These are phyloP conservation scores for Galium porrigens DNA, from an alignment of 305 asterid species.

Conservation along the genomic window DNA sequence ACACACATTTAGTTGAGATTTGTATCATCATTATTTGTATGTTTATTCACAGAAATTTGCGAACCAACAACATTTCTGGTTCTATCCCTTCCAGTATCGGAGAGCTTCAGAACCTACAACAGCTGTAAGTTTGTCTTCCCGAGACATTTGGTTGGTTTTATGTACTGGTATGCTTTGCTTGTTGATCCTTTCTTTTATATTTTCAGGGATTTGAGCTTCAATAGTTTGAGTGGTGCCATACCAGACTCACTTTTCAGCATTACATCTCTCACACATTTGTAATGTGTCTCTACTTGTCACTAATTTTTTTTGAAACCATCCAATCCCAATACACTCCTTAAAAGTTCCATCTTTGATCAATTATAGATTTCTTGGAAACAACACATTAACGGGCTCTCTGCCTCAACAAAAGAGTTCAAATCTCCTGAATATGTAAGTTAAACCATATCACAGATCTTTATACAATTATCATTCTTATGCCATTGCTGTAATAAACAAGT, in stretches of 20 bases:
- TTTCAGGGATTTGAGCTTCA: slow-evolving; percentile 80
- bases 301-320: background rate
- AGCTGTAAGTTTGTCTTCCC: slow-evolving; percentile 37
- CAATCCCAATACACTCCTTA: background rate
- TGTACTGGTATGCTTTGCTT: background rate
- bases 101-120: slow-evolving; percentile 27
- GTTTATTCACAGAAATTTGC: slow-evolving; percentile 38
- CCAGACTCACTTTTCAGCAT: slow-evolving; percentile 43
- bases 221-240: slow-evolving; percentile 44
- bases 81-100: slow-evolving; percentile 35
- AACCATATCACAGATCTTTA: background rate
- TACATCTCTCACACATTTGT: slow-evolving; percentile 41
- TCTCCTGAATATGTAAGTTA: slow-evolving; percentile 42
- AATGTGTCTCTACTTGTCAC: slow-evolving; percentile 15
- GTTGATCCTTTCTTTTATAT: background rate
- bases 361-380: slow-evolving; percentile 65
- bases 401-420: slow-evolving; percentile 27
- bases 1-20: slow-evolving; percentile 3
- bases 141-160: background rate
- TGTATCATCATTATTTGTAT: background rate
- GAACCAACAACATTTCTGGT: slow-evolving; percentile 69
- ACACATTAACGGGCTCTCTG: slow-evolving; percentile 39
- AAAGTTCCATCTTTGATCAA: background rate
- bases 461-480: background rate
- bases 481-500: background rate